Evolutionary conservation across 495 filamentous ascomycete species (phyloP), one percentile per base, ranked within the genome.

Genomic region (Rostrohypoxylon terebratum): DNA sequence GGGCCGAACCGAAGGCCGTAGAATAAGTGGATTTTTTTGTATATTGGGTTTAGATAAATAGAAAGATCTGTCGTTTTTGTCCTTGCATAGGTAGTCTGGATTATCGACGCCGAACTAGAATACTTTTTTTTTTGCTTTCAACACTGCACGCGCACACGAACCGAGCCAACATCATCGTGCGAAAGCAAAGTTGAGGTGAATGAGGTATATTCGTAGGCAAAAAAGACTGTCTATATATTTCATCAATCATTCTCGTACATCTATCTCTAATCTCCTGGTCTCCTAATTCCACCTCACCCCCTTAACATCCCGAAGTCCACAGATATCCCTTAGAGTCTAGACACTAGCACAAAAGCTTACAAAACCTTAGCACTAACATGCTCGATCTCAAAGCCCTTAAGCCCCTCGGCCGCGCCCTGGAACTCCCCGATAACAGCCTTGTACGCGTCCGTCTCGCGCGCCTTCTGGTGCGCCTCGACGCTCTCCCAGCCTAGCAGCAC

Each of bases 401-500:
- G 25, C 2, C 59, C 71, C 60, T 65, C 48, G 0, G 44, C 28
- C 4, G 55, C 38, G 1, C 7, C 57, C 48, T 38, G 47, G 61
- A 69, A 73, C 20, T 58, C 55, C 13, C 38, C 40, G 9, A 69
- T 45, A 4, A 51, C 2, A 16, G 23, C 51, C 38, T 53, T 54
- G 21, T 33, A 69, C 0, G 36, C n/a, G 0, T 66, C 71, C 0
- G 60, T 61, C 4, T 55, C 55, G 23, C 61, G 45, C 10, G 55
- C 70, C 14, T 53, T 54, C 18, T 42, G 9, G 33, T 73, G 60
- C 13, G 71, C 71, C 6, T 64, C 53, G 8, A 69, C 65, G 66
- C 65, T 73, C 59, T 73, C 55, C 71, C 71, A 73, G 9, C 71
- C 71, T n/a, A 62, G 1, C 2, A 73, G n/a, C 7, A 48, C 13